Evolutionary conservation across 2,329 filamentous ascomycete species (phyloP).

Genomic region (Aspergillus novofumigatus): DNA sequence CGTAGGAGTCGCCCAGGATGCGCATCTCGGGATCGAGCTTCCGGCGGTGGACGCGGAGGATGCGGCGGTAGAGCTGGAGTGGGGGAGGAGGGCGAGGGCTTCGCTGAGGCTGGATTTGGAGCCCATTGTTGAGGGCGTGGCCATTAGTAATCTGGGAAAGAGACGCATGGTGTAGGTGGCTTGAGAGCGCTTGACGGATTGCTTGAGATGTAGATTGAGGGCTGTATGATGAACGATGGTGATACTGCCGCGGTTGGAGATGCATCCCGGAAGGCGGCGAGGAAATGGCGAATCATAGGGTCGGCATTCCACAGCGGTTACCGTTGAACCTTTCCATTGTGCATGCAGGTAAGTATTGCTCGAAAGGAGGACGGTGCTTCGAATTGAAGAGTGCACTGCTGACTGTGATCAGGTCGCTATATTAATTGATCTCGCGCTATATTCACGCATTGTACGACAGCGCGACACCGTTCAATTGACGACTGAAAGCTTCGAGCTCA

Average conservation of each 20-base stretch:
- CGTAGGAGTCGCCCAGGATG: constrained; percentile 82
- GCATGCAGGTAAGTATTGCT: too few relatives aligned
- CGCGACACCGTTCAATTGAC: not conserved
- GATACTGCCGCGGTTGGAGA: constrained; percentile 8
- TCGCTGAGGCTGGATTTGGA: constrained; percentile 41
- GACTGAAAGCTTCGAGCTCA: constrained; percentile 2
- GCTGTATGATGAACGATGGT: not conserved
- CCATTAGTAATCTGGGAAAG: constrained; percentile 36
- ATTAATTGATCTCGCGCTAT: not conserved
- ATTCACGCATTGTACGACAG: too few relatives aligned
- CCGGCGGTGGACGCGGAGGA: constrained; percentile 81
- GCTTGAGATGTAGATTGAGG: constrained; percentile 1
- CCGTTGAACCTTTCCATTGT: too few relatives aligned
- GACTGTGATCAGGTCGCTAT: not conserved
- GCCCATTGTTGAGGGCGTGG: constrained; percentile 36
- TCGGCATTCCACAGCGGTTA: constrained; percentile 4
- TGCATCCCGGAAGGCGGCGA: constrained; percentile 19
- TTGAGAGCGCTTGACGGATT: not conserved
- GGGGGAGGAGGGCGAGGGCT: constrained; percentile 74
- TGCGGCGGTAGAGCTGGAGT: constrained; percentile 80
- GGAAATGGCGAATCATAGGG: constrained; percentile 12
- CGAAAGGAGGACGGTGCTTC: too few relatives aligned
- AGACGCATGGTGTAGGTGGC: constrained; percentile 27
- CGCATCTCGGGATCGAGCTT: constrained; percentile 70
- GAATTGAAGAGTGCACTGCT: not conserved